Evolutionary conservation across 768 basidiomycete species (phyloP).

Genomic region (Tephrocybe sp.): DNA sequence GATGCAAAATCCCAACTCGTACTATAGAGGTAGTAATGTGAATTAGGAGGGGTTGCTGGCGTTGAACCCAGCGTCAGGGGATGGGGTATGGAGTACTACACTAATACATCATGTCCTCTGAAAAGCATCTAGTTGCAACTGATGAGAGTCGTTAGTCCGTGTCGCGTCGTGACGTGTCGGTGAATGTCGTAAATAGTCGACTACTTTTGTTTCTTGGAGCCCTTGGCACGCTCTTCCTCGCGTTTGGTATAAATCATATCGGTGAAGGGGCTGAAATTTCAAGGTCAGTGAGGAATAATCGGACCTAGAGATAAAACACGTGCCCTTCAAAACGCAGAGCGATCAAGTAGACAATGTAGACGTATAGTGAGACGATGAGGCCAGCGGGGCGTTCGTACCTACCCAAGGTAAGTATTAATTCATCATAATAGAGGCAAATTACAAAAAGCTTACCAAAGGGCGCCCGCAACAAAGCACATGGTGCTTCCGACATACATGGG

Average conservation of each 20-base stretch:
- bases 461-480: slow-evolving; percentile 82
- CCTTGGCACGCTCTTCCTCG: slow-evolving; percentile 28
- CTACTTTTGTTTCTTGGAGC: slow-evolving; percentile 22
- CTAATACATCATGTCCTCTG: slow-evolving; percentile 8
- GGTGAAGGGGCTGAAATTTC: slow-evolving; percentile 62
- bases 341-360: slow-evolving; percentile 80
- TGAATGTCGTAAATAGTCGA: neutral
- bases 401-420: neutral
- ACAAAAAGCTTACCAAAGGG: slow-evolving; percentile 75
- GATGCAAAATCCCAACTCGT: slow-evolving; percentile 7
- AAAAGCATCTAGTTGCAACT: slow-evolving; percentile 13
- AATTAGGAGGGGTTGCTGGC: slow-evolving; percentile 15
- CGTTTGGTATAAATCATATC: slow-evolving; percentile 78
- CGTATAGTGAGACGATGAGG: slow-evolving; percentile 74
- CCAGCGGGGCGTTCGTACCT: slow-evolving; percentile 91
- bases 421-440: neutral
- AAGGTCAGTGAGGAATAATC: neutral
- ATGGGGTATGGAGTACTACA: neutral
- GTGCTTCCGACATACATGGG: slow-evolving; percentile 99
- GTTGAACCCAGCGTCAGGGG: slow-evolving; percentile 23
- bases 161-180: slow-evolving; percentile 8
- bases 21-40: slow-evolving; percentile 2
- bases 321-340: slow-evolving; percentile 92
- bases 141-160: slow-evolving; percentile 19
- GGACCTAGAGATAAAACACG: slow-evolving; percentile 25